phyloP scores from a whole-genome alignment of 768 basidiomycete species.

The Macrolepiota albuminosa region DNA sequence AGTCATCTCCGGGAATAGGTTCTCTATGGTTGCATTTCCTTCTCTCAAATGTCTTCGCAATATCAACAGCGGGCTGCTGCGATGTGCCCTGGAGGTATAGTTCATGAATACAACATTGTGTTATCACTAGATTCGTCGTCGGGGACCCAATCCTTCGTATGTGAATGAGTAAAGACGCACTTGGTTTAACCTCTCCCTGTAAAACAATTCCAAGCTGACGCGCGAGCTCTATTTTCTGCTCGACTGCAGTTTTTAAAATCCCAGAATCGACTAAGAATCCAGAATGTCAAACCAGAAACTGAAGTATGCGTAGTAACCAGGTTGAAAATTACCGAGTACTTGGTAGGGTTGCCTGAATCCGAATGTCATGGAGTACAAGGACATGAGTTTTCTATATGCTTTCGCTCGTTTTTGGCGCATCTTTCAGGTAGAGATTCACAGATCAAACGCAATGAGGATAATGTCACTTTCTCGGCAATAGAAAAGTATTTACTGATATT shows the following conservation, averaged over 20 bases:
- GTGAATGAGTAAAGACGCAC: constrained; percentile 45
- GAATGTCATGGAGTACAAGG: constrained; percentile 79
- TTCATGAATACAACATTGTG: constrained; percentile 94
- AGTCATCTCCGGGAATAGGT: constrained; percentile 80
- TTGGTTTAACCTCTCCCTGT: constrained; percentile 87
- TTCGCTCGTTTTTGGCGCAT: constrained; percentile 98
- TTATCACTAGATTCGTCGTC: constrained; percentile 81
- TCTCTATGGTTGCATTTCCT: constrained; percentile 93
- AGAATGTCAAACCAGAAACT: constrained; percentile 2
- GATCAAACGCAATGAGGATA: not conserved
- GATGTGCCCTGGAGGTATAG: constrained; percentile 79
- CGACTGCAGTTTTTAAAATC: constrained; percentile 66
- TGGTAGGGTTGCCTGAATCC: constrained; percentile 94
- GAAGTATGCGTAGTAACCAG: not conserved
- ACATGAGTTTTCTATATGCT: constrained; percentile 92
- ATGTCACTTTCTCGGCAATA: not conserved
- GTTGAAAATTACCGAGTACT: constrained; percentile 59
- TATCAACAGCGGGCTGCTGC: constrained; percentile 73
- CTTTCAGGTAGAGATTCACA: not conserved
- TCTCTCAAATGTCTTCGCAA: constrained; percentile 92
- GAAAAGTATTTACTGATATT: constrained; percentile 17
- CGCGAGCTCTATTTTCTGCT: constrained; percentile 68
- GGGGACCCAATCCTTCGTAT: constrained; percentile 25
- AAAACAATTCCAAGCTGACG: constrained; percentile 74
- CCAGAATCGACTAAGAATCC: constrained; percentile 69